Base-by-base conservation (phyloP, 768 basidiomycete species). In the Boletellus emodensis region DNA sequence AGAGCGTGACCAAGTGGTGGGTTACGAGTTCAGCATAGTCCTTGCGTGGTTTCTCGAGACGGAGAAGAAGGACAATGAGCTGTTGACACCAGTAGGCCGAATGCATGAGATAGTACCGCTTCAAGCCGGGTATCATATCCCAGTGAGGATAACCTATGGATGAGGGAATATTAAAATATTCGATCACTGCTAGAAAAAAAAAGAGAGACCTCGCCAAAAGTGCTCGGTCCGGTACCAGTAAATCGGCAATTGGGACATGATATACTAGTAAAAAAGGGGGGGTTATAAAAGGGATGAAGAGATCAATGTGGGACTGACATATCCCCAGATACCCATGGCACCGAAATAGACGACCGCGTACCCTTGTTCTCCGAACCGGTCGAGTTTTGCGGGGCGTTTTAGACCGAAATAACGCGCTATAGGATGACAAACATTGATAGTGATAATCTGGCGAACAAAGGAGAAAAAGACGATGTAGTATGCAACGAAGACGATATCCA, bases 21-120 rank as follows among this genome's bases (percentile, higher is more conserved):
- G 79, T 79, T 17, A 96, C 80, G 14, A 97, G 82, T 67, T 97
- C 95, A 17, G 66, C 59, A 65, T 86, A 93, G 66, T 99, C 96
- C 66, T 89, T 92, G 44, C 96, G 81, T 0, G 96, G 95, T 66
- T 96, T 97, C 71, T 99, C 96, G 13, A 99, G 78, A 40, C 84
- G 74, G 12, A 94, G 78, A 3, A 87, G 71, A 8, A 97, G 78
- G 15, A 99, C 84, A 17, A 98, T 69, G 53, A 94, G 77, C 66
- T 99, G 94, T 63, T 98, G 94, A 41, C 83, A 79, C 96, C 96
- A 98, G 68, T 96, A 97, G 2, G 94, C 77, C 52, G 82, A 79
- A 64, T 99, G 95, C 72, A 94, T 81, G 49, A 99, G 83, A 66
- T 98, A 98, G 72, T 96, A 98, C 40, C 79, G 69, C 71, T 99